Evolutionary conservation across 2,329 filamentous ascomycete genomes (phyloP).

Genomic region (Ophiostoma fasciatum): DNA sequence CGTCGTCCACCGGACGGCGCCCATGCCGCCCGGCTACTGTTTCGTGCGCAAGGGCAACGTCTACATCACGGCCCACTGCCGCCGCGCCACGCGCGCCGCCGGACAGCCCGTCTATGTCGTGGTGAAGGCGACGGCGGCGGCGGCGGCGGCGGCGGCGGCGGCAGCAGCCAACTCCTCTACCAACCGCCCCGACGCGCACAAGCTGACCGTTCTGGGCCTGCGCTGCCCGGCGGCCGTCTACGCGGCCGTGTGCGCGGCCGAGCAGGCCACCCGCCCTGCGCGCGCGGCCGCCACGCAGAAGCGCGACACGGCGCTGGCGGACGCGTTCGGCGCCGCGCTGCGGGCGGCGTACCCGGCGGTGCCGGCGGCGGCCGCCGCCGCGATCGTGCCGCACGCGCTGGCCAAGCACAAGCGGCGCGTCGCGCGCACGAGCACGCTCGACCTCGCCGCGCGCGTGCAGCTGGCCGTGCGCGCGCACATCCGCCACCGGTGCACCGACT

Average conservation of each 20-base stretch:
- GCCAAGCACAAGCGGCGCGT: constrained; percentile 31
- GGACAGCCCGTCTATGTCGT: constrained; percentile 23
- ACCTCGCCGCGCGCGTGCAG: constrained; percentile 23
- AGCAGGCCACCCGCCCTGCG: constrained; percentile 18
- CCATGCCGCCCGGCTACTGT: constrained; percentile 24
- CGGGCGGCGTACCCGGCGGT: constrained; percentile 24
- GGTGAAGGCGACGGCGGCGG: neutral
- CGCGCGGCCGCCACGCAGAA: constrained; percentile 19
- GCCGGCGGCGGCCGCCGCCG: constrained; percentile 19
- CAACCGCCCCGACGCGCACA: too few relatives aligned
- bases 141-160: constrained; percentile 2
- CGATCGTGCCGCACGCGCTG: constrained; percentile 26
- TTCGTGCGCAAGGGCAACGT: constrained; percentile 27
- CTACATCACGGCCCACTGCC: constrained; percentile 27
- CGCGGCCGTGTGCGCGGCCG: constrained; percentile 15
- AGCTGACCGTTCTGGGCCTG: constrained; percentile 23
- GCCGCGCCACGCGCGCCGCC: constrained; percentile 20
- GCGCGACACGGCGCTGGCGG: constrained; percentile 20
- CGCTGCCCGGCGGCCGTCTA: constrained; percentile 23
- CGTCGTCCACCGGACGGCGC: constrained; percentile 13
- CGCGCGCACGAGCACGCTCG: constrained; percentile 26
- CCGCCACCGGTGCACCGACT: constrained; percentile 31
- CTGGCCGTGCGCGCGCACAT: constrained; percentile 35
- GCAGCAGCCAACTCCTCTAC: too few relatives aligned
- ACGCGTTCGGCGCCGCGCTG: constrained; percentile 21